Base-by-base conservation (phyloP, 768 basidiomycete species). In the Boletus rufocinnamomeus region DNA sequence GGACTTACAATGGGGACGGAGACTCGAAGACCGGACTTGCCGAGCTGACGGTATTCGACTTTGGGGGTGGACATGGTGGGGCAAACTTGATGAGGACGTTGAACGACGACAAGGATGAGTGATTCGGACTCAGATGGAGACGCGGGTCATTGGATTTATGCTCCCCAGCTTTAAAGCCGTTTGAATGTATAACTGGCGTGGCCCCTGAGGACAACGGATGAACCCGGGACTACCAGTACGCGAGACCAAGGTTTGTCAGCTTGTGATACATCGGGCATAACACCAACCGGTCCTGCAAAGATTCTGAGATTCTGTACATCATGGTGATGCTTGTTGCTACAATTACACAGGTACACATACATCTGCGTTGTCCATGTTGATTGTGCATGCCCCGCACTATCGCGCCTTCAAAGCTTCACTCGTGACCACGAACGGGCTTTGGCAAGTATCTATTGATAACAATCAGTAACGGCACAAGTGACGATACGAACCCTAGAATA, bases 1-100 rank as follows among this genome's bases (percentile, higher is more conserved):
- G 13, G 9, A 62, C 72, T 64, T 59, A 67, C 65, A 21, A 75
- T 70, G 6, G 74, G 74, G 25, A 76, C 72, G 3, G 73, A 76
- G 30, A 75, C 74, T 19, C 63, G 62, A 27, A 75, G 63, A 27
- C 74, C 73, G 4, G 71, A 56, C 38, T 72, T 71, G 43, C 74
- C 74, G 10, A 76, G 62, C 27, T 60, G 63, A 45, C 64, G 68
- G 54, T 72, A 75, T 49, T 68, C 54, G n/a, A 74, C 72, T n/a
- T 50, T 56, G 17, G 59, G 57, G 3, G 50, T 50, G 28, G 69
- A 52, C 59, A 58, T 59, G 43, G 50, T 46, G 10, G 21, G 19
- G 13, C 4, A 35, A 28, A 25, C 32, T 13, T 13, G 40, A 50
- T 30, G n/a, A 27, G 27, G 50, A 44, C 0, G 28, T 17, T 46